These are phyloP conservation scores for Micromonas pusilla DNA, from an alignment of 139 green algal species.

Conservation along the genomic window DNA sequence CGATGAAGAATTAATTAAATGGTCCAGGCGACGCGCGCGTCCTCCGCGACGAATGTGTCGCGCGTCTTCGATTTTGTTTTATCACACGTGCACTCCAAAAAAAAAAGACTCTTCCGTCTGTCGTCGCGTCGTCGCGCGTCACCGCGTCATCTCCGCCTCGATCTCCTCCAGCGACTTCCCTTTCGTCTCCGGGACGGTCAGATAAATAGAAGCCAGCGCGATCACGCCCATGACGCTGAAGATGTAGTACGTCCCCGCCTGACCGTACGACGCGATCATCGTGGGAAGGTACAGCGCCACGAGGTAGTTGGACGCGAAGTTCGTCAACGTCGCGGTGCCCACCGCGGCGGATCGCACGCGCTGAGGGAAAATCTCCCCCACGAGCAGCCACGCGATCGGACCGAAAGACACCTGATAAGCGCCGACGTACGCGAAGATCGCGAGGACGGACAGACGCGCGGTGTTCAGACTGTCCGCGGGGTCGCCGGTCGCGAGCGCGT, in stretches of 20 bases:
- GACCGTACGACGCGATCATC: slow-evolving; percentile 54
- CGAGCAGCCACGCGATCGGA: slow-evolving; percentile 82
- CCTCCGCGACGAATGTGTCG: too few species aligned
- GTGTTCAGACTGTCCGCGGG: slow-evolving; percentile 3
- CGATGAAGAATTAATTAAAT: too few species aligned
- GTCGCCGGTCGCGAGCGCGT: neutral
- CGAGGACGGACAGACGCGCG: slow-evolving; percentile 40
- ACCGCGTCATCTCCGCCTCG: slow-evolving; percentile 51
- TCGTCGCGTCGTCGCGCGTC: too few species aligned
- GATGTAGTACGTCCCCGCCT: slow-evolving; percentile 55
- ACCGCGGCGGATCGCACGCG: slow-evolving; percentile 63
- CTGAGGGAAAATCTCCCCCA: slow-evolving; percentile 83
- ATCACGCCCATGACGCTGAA: slow-evolving; percentile 67
- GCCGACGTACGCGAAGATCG: slow-evolving; percentile 84
- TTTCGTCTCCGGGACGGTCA: slow-evolving; percentile 82
- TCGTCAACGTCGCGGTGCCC: slow-evolving; percentile 75
- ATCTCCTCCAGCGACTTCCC: slow-evolving; percentile 90
- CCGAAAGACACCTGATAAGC: slow-evolving; percentile 85
- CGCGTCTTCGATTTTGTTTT: too few species aligned
- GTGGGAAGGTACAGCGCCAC: slow-evolving; percentile 50
- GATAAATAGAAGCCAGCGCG: slow-evolving; percentile 59
- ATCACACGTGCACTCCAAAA: too few species aligned
- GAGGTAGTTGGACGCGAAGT: slow-evolving; percentile 82
- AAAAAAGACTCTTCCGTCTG: too few species aligned
- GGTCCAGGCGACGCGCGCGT: too few species aligned